Evolutionary conservation across 257 asterid species (phyloP).

Genomic region (Solanum piurae): DNA sequence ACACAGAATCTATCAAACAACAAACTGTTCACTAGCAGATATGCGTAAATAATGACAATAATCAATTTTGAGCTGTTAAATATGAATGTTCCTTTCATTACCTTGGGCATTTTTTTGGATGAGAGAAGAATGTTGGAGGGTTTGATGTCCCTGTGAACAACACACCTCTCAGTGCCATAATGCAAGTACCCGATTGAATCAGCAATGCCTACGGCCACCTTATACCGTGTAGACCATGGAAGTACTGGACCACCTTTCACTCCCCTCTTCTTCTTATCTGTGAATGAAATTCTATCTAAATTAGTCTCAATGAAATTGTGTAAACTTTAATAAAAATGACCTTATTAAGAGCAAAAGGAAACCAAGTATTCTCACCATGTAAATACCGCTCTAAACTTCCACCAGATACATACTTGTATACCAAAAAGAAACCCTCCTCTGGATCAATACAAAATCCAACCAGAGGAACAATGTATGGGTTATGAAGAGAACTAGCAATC

Average conservation of each 20-base stretch:
- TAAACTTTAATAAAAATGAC: neutral
- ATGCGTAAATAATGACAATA: neutral
- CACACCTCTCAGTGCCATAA: slow-evolving; percentile 75
- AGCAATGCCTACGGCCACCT: slow-evolving; percentile 67
- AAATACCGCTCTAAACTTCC: slow-evolving; percentile 76
- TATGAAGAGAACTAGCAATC: slow-evolving; percentile 79
- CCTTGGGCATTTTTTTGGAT: slow-evolving; percentile 69
- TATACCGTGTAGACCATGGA: slow-evolving; percentile 58
- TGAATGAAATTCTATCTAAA: slow-evolving; percentile 6
- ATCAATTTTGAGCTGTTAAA: neutral
- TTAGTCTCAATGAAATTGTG: neutral
- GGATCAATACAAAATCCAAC: slow-evolving; percentile 86
- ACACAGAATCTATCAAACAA: neutral
- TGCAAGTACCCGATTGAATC: slow-evolving; percentile 72
- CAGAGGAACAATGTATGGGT: slow-evolving; percentile 71
- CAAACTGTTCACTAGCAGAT: neutral
- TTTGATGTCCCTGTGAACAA: slow-evolving; percentile 89
- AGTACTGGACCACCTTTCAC: slow-evolving; percentile 42
- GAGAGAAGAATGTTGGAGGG: slow-evolving; percentile 91
- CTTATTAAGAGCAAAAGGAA: neutral
- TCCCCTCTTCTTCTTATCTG: slow-evolving; percentile 60
- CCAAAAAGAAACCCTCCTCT: slow-evolving; percentile 75
- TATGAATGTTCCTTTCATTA: neutral
- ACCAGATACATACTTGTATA: slow-evolving; percentile 82
- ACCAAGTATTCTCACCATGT: slow-evolving; percentile 37